Evolutionary conservation across 805 yeast species (phyloP).

Genomic region (Metschnikowia rubicola): DNA sequence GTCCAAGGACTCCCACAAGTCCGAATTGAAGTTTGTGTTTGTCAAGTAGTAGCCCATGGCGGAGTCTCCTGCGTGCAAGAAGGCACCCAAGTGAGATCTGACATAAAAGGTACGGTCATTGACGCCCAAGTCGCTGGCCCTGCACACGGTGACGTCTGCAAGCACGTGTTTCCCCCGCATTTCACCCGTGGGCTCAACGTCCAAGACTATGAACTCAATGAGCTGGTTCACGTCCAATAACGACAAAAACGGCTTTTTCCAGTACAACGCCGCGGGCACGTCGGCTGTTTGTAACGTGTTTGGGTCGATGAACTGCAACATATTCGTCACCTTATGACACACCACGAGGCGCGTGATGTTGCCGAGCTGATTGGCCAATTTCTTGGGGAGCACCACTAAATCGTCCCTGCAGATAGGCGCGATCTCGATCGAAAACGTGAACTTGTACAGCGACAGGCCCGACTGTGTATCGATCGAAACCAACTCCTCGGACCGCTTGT

Average conservation of each 20-base stretch:
- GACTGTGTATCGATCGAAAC: constrained; percentile 90
- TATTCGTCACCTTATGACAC: constrained; percentile 80
- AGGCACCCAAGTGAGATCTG: constrained; percentile 89
- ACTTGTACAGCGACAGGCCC: constrained; percentile 83
- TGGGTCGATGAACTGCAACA: constrained; percentile 86
- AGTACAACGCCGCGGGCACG: constrained; percentile 64
- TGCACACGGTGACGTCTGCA: constrained; percentile 90
- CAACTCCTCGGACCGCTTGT: constrained; percentile 84
- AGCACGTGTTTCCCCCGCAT: constrained; percentile 72
- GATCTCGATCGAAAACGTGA: constrained; percentile 87
- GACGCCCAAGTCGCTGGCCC: constrained; percentile 82
- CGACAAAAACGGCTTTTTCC: constrained; percentile 78
- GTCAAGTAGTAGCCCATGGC: constrained; percentile 85
- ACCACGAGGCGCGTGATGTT: constrained; percentile 76
- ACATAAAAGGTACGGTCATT: constrained; percentile 81
- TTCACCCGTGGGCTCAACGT: constrained; percentile 87
- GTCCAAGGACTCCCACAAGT: constrained; percentile 69
- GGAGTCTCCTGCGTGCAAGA: constrained; percentile 94
- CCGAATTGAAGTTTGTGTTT: constrained; percentile 86
- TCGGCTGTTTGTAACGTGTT: constrained; percentile 75
- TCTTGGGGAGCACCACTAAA: constrained; percentile 84
- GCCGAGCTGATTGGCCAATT: constrained; percentile 79
- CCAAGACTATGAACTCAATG: constrained; percentile 84
- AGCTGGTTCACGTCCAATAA: constrained; percentile 73
- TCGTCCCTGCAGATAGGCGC: constrained; percentile 98